Percentiles rank a stretch among this genome's conserved stretches.
Conservation (phyloP, 2,329 filamentous ascomycete species). For the Samsoniella hepiali region DNA sequence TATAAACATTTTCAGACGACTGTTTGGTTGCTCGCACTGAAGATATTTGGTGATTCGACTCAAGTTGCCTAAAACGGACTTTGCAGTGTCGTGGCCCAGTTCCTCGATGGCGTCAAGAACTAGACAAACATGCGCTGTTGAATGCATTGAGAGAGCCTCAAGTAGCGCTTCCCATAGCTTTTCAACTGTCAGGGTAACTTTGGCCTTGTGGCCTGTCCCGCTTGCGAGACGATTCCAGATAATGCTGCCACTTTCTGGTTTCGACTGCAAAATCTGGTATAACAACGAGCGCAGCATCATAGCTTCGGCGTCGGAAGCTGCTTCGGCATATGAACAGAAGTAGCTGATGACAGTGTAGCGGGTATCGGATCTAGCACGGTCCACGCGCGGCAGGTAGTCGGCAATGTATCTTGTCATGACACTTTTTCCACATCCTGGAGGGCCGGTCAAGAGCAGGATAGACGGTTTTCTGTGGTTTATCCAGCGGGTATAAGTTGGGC, state of each 20-base stretch:
- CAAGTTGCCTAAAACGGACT: not conserved
- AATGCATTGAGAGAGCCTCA: not conserved
- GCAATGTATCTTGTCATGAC: conserved; percentile 11
- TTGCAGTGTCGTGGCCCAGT: not conserved
- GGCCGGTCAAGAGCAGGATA: not conserved
- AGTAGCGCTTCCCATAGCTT: not conserved
- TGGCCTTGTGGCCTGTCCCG: not conserved
- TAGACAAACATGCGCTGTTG: not conserved
- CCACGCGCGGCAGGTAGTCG: conserved; percentile 43
- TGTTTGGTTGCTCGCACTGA: not conserved
- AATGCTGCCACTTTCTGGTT: not conserved
- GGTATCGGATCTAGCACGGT: conserved; percentile 19
- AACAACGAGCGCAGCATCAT: not conserved
- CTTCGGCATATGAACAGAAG: not conserved
- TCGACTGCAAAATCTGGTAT: not conserved
- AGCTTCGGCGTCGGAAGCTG: not conserved
- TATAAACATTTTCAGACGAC: not conserved
- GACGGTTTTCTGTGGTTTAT: not conserved
- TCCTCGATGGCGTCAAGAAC: not conserved
- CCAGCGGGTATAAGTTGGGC: not conserved
- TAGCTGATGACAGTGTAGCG: not conserved
- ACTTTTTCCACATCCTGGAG: not conserved
- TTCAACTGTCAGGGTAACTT: not conserved
- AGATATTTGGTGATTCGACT: not conserved
- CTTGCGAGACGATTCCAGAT: not conserved